These are phyloP conservation scores for Penicillium sp. DNA, from an alignment of 2,329 filamentous ascomycete species.

Conservation along the genomic window DNA sequence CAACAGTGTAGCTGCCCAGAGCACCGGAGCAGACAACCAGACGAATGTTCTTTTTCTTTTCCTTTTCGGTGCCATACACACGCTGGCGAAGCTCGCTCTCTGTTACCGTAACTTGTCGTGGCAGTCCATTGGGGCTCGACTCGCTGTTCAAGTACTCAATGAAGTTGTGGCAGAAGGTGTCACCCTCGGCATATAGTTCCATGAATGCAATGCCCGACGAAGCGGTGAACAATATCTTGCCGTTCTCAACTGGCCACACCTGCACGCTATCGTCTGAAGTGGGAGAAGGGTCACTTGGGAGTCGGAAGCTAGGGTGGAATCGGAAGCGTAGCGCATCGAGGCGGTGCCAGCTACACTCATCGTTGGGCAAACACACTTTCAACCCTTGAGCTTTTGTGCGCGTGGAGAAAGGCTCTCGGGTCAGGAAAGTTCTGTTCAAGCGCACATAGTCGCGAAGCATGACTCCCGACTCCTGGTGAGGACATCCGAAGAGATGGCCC, in stretches of 20 bases:
- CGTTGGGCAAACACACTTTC: slow-evolving; percentile 67
- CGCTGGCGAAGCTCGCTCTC: slow-evolving; percentile 71
- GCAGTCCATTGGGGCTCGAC: slow-evolving; percentile 56
- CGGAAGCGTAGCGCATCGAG: slow-evolving; percentile 86
- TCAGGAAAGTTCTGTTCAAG: slow-evolving; percentile 78
- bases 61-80: slow-evolving; percentile 66
- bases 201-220: slow-evolving; percentile 79
- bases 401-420: slow-evolving; percentile 80
- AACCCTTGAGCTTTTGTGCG: slow-evolving; percentile 77
- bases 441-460: slow-evolving; percentile 87
- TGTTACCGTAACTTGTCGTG: slow-evolving; percentile 69
- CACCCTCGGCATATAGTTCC: slow-evolving; percentile 77
- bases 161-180: slow-evolving; percentile 75
- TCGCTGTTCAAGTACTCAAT: slow-evolving; percentile 71
- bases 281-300: slow-evolving; percentile 68
- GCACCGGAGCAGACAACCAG: slow-evolving; percentile 74
- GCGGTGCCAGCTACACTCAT: slow-evolving; percentile 90
- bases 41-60: slow-evolving; percentile 64
- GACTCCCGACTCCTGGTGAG: slow-evolving; percentile 83
- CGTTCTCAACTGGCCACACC: slow-evolving; percentile 78
- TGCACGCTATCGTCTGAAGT: slow-evolving; percentile 73
- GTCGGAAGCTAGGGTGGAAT: slow-evolving; percentile 82
- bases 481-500: slow-evolving; percentile 85
- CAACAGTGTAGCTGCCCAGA: slow-evolving; percentile 69
- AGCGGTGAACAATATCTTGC: slow-evolving; percentile 72